Percentiles rank a stretch among this genome's conserved stretches.
These are phyloP conservation scores for Sporothrix pallida DNA, from an alignment of 2,329 filamentous ascomycete species.

Conservation along the genomic window DNA sequence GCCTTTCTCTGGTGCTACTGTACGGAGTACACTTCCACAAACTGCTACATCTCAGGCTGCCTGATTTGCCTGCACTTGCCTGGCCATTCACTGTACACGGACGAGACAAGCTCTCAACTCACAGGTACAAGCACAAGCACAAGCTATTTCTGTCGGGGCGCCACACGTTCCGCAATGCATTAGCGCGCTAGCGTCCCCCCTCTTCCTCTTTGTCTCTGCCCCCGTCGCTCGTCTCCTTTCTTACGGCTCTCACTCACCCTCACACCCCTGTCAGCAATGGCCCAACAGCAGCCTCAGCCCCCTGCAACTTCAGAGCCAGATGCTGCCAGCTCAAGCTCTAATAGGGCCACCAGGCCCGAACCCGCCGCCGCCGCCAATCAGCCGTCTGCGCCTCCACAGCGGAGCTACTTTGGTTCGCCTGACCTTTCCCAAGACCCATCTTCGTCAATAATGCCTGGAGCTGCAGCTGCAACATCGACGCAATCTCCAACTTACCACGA, in stretches of 20 bases:
- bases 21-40: background rate
- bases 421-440: background rate
- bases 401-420: conserved; percentile 21
- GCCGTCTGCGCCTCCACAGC: conserved; percentile 43
- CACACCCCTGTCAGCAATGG: conserved; percentile 22
- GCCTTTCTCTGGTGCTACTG: background rate
- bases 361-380: conserved; percentile 48
- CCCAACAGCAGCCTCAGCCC: conserved; percentile 7
- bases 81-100: conserved; percentile 23
- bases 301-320: background rate
- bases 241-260: background rate
- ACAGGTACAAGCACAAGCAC: background rate
- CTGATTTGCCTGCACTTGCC: background rate
- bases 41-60: background rate
- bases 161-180: conserved; percentile 31
- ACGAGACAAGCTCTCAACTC: background rate
- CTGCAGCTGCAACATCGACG: background rate
- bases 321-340: conserved; percentile 27
- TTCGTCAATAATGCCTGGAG: conserved; percentile 44
- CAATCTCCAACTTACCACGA: background rate
- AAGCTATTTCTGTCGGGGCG: background rate
- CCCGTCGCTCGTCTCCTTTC: background rate
- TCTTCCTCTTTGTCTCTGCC: background rate
- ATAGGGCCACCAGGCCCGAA: conserved; percentile 10
- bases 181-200: background rate